Evolutionary conservation across 148 eudicot species (phyloP).

Genomic region (Amaranthus cruentus): DNA sequence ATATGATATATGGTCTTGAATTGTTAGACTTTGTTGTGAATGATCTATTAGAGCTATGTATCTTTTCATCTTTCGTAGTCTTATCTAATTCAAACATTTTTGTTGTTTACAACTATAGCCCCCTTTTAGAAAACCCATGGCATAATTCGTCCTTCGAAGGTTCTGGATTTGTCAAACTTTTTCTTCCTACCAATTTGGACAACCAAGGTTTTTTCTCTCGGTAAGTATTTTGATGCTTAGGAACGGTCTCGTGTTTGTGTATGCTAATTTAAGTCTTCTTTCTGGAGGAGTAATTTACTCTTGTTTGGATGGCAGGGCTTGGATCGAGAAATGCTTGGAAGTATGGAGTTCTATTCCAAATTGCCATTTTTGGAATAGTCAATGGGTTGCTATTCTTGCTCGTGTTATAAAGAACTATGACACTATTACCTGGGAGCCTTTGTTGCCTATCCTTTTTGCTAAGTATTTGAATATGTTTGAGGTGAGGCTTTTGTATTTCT

Average conservation of each 20-base stretch:
- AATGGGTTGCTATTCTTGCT: slow-evolving; percentile 91
- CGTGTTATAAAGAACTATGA: slow-evolving; percentile 83
- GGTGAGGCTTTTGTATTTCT: slow-evolving; percentile 40
- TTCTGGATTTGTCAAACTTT: slow-evolving; percentile 84
- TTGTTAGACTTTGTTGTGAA: neutral
- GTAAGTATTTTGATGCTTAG: slow-evolving; percentile 44
- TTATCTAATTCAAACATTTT: neutral
- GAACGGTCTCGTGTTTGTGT: slow-evolving; percentile 4
- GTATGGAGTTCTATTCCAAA: slow-evolving; percentile 82
- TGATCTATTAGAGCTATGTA: neutral
- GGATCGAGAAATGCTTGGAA: slow-evolving; percentile 52
- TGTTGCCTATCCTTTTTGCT: slow-evolving; percentile 69
- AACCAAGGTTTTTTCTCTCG: slow-evolving; percentile 75
- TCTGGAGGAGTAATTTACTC: slow-evolving; percentile 9
- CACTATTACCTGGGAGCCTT: slow-evolving; percentile 62
- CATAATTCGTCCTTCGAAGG: slow-evolving; percentile 97
- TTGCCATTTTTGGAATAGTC: slow-evolving; percentile 97
- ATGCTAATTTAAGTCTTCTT: neutral
- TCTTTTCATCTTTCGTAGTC: neutral
- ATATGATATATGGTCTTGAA: slow-evolving; percentile 6
- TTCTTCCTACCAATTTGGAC: slow-evolving; percentile 82
- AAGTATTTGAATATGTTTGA: slow-evolving; percentile 90
- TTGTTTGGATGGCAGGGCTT: slow-evolving; percentile 46
- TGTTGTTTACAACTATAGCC: slow-evolving; percentile 38
- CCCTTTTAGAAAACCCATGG: slow-evolving; percentile 93